Percentiles rank a stretch among this genome's conserved stretches.
phyloP scores from a whole-genome alignment of 2,329 filamentous ascomycete genomes.

The Lachnellula willkommii region DNA sequence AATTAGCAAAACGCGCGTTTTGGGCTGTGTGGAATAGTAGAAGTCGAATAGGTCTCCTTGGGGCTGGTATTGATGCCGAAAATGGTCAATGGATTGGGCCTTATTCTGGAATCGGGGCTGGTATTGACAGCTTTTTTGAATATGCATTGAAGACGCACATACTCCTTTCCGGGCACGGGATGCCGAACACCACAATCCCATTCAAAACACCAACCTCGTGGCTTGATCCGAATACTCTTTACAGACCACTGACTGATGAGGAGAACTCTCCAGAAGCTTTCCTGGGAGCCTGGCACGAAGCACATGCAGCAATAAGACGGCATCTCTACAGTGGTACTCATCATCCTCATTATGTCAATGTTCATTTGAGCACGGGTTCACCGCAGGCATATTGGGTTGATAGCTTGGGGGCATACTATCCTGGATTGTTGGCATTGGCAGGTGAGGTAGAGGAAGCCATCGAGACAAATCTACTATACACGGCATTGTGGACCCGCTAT shows the following conservation, averaged over 20 bases:
- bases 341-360: constrained; percentile 90
- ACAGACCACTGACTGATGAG: constrained; percentile 53
- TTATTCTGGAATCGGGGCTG: constrained; percentile 91
- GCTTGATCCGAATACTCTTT: constrained; percentile 61
- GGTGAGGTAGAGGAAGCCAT: constrained; percentile 89
- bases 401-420: constrained; percentile 91
- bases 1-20: constrained; percentile 84
- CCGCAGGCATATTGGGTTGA: constrained; percentile 92
- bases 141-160: constrained; percentile 95
- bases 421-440: constrained; percentile 77
- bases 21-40: constrained; percentile 93
- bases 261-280: constrained; percentile 74
- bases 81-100: constrained; percentile 82
- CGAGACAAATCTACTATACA: constrained; percentile 82
- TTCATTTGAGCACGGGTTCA: constrained; percentile 81
- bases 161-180: constrained; percentile 69
- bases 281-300: constrained; percentile 74
- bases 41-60: constrained; percentile 81
- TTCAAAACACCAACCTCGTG: constrained; percentile 30
- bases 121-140: constrained; percentile 97
- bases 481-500: constrained; percentile 91
- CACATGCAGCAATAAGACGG: constrained; percentile 80
- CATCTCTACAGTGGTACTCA: constrained; percentile 83
- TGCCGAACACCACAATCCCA: constrained; percentile 43
- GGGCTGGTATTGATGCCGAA: constrained; percentile 88